Evolutionary conservation across 352 stramenopile genomes (phyloP).

Genomic region (Phytophthora foliorum): DNA sequence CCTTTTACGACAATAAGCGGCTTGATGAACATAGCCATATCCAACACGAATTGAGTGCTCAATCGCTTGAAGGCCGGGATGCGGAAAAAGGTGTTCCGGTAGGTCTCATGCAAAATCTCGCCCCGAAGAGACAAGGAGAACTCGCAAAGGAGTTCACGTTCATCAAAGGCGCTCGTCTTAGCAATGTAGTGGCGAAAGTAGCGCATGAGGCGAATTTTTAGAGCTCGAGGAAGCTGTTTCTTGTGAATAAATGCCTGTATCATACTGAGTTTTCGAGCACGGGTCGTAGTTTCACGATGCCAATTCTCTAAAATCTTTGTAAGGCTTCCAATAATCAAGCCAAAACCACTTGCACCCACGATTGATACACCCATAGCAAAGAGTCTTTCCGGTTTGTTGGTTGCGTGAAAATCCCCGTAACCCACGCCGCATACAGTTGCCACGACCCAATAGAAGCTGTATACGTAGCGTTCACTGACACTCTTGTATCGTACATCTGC

Average conservation of each 20-base stretch:
- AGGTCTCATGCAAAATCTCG: conserved; percentile 82
- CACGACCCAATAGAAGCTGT: conserved; percentile 89
- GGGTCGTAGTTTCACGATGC: conserved; percentile 68
- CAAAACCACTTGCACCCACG: conserved; percentile 80
- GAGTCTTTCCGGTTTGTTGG: conserved; percentile 72
- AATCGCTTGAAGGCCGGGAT: conserved; percentile 78
- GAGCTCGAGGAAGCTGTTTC: conserved; percentile 59
- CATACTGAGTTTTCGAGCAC: conserved; percentile 67
- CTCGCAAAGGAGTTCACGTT: conserved; percentile 79
- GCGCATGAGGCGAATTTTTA: conserved; percentile 63
- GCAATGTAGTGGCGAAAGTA: conserved; percentile 89
- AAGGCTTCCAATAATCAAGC: conserved; percentile 87
- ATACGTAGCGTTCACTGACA: conserved; percentile 68
- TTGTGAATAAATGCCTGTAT: conserved; percentile 74
- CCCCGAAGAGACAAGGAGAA: conserved; percentile 79
- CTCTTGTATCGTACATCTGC: conserved; percentile 35
- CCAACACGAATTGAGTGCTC: conserved; percentile 83
- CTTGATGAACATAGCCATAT: conserved; percentile 91
- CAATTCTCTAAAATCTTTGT: conserved; percentile 87
- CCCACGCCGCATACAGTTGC: conserved; percentile 83
- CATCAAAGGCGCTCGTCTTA: conserved; percentile 80
- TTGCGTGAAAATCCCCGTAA: conserved; percentile 85
- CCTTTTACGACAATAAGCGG: conserved; percentile 76
- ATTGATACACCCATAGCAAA: conserved; percentile 81
- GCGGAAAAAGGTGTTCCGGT: conserved; percentile 77